Conservation (phyloP, 2,329 filamentous ascomycete species). For the Ophiosphaerella narmari region DNA sequence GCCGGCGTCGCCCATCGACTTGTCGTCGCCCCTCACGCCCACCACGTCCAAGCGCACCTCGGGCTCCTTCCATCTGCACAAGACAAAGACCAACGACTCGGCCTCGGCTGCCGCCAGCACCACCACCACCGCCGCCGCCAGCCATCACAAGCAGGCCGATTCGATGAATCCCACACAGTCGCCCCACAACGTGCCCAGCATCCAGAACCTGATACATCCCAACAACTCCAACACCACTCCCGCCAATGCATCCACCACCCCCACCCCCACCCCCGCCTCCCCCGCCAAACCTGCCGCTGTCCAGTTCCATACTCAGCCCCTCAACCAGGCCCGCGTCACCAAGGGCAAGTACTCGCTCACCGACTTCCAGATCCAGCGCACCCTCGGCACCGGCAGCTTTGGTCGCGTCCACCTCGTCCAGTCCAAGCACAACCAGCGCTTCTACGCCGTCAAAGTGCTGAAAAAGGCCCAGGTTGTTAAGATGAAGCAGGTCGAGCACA, state of each 20-base stretch:
- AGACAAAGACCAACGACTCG: slow-evolving; percentile 38
- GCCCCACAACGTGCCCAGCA: slow-evolving; percentile 75
- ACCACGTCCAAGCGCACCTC: slow-evolving; percentile 39
- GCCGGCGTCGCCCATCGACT: slow-evolving; percentile 69
- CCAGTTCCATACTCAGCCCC: slow-evolving; percentile 42
- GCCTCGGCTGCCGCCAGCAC: slow-evolving; percentile 13
- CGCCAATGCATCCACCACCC: too few species aligned
- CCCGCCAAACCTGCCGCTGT: slow-evolving; percentile 31
- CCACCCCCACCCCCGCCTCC: too few species aligned
- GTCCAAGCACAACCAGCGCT: slow-evolving; percentile 96
- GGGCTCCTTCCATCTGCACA: slow-evolving; percentile 35
- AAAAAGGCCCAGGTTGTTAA: slow-evolving; percentile 99
- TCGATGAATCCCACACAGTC: slow-evolving; percentile 47
- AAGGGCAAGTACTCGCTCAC: slow-evolving; percentile 96
- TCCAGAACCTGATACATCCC: slow-evolving; percentile 81
- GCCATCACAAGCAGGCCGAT: slow-evolving; percentile 42
- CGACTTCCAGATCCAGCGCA: slow-evolving; percentile 89
- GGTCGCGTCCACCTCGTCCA: slow-evolving; percentile 95
- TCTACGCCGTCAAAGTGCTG: slow-evolving; percentile 97
- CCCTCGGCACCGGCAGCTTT: slow-evolving; percentile 94
- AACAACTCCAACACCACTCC: slow-evolving; percentile 44
- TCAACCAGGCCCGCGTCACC: slow-evolving; percentile 66
- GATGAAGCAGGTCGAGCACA: slow-evolving; percentile 99
- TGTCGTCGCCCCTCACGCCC: slow-evolving; percentile 45
- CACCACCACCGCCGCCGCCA: slow-evolving; percentile 13